phyloP scores from a whole-genome alignment of 163 green algal genomes.

The Scenedesmus sp. region DNA sequence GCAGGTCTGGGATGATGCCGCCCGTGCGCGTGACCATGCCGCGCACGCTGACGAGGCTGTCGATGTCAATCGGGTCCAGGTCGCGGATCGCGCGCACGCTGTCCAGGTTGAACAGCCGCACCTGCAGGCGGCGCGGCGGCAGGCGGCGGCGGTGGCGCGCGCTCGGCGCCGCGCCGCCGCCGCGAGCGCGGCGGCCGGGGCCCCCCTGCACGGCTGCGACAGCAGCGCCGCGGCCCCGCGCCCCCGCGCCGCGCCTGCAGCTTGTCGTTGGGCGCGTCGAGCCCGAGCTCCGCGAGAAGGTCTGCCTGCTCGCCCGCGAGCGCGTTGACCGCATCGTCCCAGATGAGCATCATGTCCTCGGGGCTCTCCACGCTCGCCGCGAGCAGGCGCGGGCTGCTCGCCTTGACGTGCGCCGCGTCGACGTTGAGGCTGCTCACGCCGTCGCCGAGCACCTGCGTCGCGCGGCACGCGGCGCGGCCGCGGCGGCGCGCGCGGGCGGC shows the following conservation, averaged over 20 bases:
- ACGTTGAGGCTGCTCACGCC: constrained; percentile 40
- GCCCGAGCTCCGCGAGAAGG: constrained; percentile 29
- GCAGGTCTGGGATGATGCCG: constrained; percentile 94
- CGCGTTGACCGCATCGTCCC: constrained; percentile 27
- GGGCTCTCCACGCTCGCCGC: constrained; percentile 15
- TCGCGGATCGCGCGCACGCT: constrained; percentile 92
- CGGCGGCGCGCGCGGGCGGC: too few relatives aligned
- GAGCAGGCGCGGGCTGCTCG: constrained; percentile 27
- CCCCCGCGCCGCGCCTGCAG: constrained; percentile 6
- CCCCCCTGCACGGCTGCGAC: too few relatives aligned
- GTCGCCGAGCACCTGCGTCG: constrained; percentile 22
- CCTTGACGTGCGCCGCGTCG: constrained; percentile 36
- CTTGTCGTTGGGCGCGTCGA: constrained; percentile 11
- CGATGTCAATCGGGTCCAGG: constrained; percentile 94
- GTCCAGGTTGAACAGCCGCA: constrained; percentile 88
- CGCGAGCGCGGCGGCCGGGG: too few relatives aligned
- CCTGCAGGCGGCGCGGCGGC: constrained; percentile 41
- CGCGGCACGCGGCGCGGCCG: too few relatives aligned
- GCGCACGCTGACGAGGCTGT: constrained; percentile 89
- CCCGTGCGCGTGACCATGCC: constrained; percentile 95
- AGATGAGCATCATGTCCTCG: constrained; percentile 32
- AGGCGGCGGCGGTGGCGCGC: neutral
- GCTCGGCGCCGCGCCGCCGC: too few relatives aligned
- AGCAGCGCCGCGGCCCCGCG: neutral
- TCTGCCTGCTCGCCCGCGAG: constrained; percentile 32